Conservation (phyloP, 345 rosid species). For the Dipteronia sinensis region DNA sequence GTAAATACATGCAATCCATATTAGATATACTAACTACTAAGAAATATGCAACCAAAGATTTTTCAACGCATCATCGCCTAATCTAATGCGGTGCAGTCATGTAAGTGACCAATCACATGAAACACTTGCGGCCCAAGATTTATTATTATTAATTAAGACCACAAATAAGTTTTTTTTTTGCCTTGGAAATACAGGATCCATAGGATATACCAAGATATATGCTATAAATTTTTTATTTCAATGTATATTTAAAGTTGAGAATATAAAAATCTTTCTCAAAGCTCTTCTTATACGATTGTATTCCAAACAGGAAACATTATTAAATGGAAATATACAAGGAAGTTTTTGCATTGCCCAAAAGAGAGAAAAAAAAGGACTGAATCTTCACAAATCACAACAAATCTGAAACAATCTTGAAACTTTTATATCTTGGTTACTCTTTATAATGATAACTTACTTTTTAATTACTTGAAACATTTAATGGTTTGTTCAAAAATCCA, state of each 20-base stretch:
- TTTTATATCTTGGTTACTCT: not conserved
- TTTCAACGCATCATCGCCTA: too few relatives aligned
- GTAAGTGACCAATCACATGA: too few relatives aligned
- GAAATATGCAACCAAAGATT: too few relatives aligned
- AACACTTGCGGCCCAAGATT: too few relatives aligned
- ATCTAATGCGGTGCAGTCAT: too few relatives aligned
- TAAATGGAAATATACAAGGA: not conserved
- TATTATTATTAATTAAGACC: too few relatives aligned
- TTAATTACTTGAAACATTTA: not conserved
- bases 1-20: too few relatives aligned
- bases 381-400: not conserved
- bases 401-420: not conserved
- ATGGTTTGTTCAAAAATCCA: not conserved
- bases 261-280: not conserved
- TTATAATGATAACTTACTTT: not conserved
- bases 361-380: not conserved
- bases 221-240: too few relatives aligned
- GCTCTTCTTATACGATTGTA: too few relatives aligned
- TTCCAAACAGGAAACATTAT: not conserved
- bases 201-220: not conserved
- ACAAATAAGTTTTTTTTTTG: not conserved
- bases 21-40: too few relatives aligned
- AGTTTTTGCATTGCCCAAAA: too few relatives aligned
- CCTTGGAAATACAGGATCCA: not conserved
- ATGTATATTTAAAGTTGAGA: too few relatives aligned